A percentile compares a stretch with the other conserved stretches of the same genome.
Evolutionary conservation across 176 grass and related monocot species (phyloP).

Genomic region (Rhipidocladum racemiflorum): DNA sequence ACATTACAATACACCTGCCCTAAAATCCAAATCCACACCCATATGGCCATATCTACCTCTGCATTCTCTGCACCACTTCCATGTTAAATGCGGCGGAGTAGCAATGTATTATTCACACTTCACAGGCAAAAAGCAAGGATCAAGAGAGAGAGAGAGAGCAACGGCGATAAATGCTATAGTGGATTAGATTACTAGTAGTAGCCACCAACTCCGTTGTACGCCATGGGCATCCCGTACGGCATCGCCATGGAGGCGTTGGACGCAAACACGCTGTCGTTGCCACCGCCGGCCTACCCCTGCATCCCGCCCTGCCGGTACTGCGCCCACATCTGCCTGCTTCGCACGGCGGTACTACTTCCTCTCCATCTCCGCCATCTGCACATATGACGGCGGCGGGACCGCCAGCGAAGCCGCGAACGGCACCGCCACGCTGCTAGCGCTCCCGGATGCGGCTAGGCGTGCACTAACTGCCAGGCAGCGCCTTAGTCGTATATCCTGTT

Average conservation of each 20-base stretch:
- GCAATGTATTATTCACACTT: no score
- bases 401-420: constrained; percentile 67
- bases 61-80: no score
- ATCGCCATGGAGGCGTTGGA: constrained; percentile 35
- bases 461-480: constrained; percentile 37
- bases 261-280: constrained; percentile 26
- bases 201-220: constrained; percentile 37
- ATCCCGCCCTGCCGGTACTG: constrained; percentile 59
- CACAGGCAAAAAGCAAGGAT: no score
- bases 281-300: constrained; percentile 44
- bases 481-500: constrained; percentile 85
- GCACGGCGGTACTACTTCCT: constrained; percentile 68
- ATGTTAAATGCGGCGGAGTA: no score
- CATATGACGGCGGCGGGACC: constrained; percentile 68
- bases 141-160: no score
- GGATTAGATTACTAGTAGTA: constrained; percentile 31
- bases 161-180: no score
- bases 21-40: no score
- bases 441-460: constrained; percentile 47
- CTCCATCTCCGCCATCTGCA: constrained; percentile 84
- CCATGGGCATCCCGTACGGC: constrained; percentile 53
- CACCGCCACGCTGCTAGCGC: constrained; percentile 67
- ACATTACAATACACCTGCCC: no score
- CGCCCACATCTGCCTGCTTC: constrained; percentile 79
- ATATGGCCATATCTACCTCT: no score